Base-by-base conservation (phyloP, 2,329 filamentous ascomycete species). In the Blastomyces silverae region DNA sequence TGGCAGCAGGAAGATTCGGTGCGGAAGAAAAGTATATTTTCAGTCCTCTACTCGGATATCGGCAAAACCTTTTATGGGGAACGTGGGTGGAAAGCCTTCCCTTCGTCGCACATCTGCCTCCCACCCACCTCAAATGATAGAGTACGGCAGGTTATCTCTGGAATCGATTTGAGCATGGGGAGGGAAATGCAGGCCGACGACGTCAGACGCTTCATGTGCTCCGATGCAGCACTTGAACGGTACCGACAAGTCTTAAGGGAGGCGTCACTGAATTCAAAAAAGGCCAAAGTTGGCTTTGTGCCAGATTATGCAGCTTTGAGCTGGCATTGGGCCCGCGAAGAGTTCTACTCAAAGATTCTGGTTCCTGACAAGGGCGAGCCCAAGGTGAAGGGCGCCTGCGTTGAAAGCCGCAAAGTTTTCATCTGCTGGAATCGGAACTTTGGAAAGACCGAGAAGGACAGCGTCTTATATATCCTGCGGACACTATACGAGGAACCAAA, bases 1-100 rank as follows among this genome's bases (percentile, higher is more conserved):
- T 83, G 83, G 77, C 82, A 85, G 69, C 76, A 78, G 65, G 79
- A 80, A 39, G 72, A 76, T 48, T 74, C 77, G 62, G 67, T 69
- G 57, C 72, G 73, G 25, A 73, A 74, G 69, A 75, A 73, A 73
- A 81, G 74, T 67, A 76, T 85, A 17, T 94, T 93, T 75, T 92
- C 90, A 0, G 84, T 95, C 8, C 81, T 97, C 10, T 96, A 87
- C 76, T 96, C 91, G 10, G 91, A 95, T 71, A 92, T 95, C 68
- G 91, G 92, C 25, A 89, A 91, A 80, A 79, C 80, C 50, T 97
- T 92, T 77, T 97, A 97, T 77, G 84, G 88, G 3, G 82, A 81
- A 42, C 82, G 86, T 68, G 91, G 91, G 57, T 97, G 92, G 92
- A 82, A 85, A 60, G 82, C 87, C 0, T 92, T 89, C 70, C 81